Percentiles rank a stretch among this genome's conserved stretches.
Conservation (phyloP, 352 stramenopile species). For the Phytophthora constricta region DNA sequence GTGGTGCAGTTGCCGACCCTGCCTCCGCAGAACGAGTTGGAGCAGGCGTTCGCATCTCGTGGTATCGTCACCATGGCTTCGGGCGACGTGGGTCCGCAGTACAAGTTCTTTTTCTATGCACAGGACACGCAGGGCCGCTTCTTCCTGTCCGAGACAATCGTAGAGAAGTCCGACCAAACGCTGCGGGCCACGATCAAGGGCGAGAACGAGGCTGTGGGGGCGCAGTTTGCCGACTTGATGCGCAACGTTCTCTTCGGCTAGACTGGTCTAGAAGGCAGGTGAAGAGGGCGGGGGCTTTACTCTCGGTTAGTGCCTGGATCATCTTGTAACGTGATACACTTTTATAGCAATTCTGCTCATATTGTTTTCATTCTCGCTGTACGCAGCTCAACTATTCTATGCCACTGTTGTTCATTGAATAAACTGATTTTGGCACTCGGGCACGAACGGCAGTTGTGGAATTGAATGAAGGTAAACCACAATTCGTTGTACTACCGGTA, state of each 20-base stretch:
- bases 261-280: slow-evolving; percentile 4
- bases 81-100: slow-evolving; percentile 78
- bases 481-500: no score
- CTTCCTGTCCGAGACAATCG: slow-evolving; percentile 76
- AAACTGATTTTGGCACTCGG: no score
- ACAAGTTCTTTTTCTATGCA: slow-evolving; percentile 90
- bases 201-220: slow-evolving; percentile 62
- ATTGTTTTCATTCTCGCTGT: no score
- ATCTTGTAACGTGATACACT: no score
- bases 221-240: slow-evolving; percentile 69
- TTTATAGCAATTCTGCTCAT: no score
- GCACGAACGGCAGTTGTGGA: no score
- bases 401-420: no score
- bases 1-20: slow-evolving; percentile 65
- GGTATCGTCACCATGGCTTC: slow-evolving; percentile 84
- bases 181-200: slow-evolving; percentile 80
- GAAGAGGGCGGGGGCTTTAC: no score
- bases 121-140: slow-evolving; percentile 67
- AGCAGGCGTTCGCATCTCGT: slow-evolving; percentile 60
- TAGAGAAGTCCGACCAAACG: slow-evolving; percentile 72
- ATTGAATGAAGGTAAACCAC: no score
- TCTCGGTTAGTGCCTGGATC: no score
- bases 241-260: slow-evolving; percentile 70
- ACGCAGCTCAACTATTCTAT: no score
- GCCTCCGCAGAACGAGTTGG: slow-evolving; percentile 66